phyloP scores from a whole-genome alignment of 1,284 basidiomycete genomes.

The Ganoderma meredithae region DNA sequence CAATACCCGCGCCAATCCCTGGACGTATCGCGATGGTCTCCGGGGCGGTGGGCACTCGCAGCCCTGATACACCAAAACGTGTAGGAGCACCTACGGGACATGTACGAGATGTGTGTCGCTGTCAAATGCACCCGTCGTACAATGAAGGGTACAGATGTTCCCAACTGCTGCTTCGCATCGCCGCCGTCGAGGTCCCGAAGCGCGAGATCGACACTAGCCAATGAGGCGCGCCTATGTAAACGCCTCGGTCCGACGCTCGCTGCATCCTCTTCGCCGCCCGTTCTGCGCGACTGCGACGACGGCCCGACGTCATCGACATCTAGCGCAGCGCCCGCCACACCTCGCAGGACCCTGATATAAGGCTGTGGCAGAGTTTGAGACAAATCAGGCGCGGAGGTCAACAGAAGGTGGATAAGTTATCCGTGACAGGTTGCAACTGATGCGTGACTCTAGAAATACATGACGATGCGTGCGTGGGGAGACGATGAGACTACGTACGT shows the following conservation, averaged over 20 bases:
- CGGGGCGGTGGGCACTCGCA: not conserved
- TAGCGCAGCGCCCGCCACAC: not conserved
- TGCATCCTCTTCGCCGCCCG: not conserved
- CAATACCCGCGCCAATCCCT: not conserved
- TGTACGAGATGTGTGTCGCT: not conserved
- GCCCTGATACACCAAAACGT: not conserved
- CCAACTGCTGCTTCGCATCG: not conserved
- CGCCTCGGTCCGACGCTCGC: not conserved
- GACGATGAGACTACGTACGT: slow-evolving; percentile 12
- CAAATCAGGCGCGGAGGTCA: not conserved
- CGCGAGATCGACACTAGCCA: not conserved
- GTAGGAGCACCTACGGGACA: not conserved
- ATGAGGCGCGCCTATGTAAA: not conserved
- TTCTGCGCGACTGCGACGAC: not conserved
- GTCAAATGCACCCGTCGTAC: not conserved
- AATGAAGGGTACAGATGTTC: no score
- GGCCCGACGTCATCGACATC: not conserved
- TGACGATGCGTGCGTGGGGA: not conserved
- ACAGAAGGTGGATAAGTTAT: slow-evolving; percentile 10
- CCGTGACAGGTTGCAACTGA: slow-evolving; percentile 9
- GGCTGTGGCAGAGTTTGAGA: not conserved
- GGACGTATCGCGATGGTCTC: not conserved
- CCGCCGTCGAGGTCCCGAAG: not conserved
- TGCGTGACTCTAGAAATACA: slow-evolving; percentile 7
- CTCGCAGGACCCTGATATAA: not conserved